Conservation (phyloP, 1,139 yeast species). For the Blastobotrys persicus region DNA sequence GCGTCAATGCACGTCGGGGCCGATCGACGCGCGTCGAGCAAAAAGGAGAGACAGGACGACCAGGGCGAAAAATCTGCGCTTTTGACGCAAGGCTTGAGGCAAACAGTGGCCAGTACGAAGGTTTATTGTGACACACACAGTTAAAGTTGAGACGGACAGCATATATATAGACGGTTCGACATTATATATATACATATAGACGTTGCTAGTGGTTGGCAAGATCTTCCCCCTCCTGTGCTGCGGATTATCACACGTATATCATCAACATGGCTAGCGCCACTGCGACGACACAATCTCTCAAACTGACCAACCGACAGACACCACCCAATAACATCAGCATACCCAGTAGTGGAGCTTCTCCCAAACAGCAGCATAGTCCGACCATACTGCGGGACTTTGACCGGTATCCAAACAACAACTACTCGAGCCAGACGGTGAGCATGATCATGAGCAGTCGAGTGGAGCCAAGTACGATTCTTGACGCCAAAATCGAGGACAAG, state of each 20-base stretch:
- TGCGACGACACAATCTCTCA: neutral
- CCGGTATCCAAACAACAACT: conserved; percentile 15
- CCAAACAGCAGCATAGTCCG: neutral
- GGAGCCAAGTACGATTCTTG: neutral
- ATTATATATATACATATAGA: no score
- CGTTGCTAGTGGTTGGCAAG: neutral
- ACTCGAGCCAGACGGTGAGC: conserved; percentile 3
- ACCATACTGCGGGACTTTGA: conserved; percentile 19
- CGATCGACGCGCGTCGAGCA: neutral
- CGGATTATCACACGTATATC: neutral
- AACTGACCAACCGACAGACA: conserved; percentile 2
- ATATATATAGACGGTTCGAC: neutral
- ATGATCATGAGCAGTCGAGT: conserved; percentile 2
- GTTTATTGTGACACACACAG: neutral
- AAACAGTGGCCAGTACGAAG: no score
- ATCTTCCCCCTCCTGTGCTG: neutral
- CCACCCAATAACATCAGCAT: conserved; percentile 3
- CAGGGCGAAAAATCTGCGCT: neutral
- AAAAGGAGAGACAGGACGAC: neutral
- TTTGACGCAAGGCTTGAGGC: no score
- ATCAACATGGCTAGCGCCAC: neutral
- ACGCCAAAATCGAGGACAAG: neutral
- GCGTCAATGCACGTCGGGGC: neutral
- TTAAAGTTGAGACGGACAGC: neutral
- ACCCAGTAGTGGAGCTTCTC: neutral